Base-by-base conservation (phyloP, 495 filamentous ascomycete species). In the Stereocaulon alpinum region DNA sequence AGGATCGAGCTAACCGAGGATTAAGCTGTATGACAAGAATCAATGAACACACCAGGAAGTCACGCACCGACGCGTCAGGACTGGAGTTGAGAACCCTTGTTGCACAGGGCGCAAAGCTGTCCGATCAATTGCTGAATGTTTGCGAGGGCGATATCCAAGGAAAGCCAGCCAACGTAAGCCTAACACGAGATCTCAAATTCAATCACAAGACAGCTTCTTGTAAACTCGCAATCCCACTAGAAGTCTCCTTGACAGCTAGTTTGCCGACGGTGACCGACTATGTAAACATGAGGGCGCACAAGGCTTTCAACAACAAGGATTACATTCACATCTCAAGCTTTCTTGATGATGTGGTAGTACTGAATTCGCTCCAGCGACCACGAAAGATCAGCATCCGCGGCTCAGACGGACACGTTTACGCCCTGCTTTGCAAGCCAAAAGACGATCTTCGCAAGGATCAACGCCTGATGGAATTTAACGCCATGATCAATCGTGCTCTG, bases 401-500 rank as follows among this genome's bases (percentile, higher is more conserved):
- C 6, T 91, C 88, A 0, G 90, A 99, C 71, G 93, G 93, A 14
- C 84, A 85, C 53, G 76, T 80, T 6, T 99, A 99, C 66, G 86
- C 86, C 30, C 82, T 96, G 17, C 79, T 99, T 49, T 93, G 94
- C 76, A 99, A 99, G 66, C 93, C 93, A 6, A 97, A 97, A 70
- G 93, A 97, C 67, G 94, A 99, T 70, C 79, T 99, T 6, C 86
- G 93, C 7, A 97, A 95, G 64, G 93, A 99, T 62, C 91, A 95
- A 65, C 87, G 93, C 49, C 82, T 98, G 22, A 97, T 99, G 94
- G 94, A 97, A 68, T 99, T 97, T 78, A 96, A 96, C 68, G 83
- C 86, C 58, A 91, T 96, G 85, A 95, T 99, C 73, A 96, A 97
- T 68, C 81, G 94, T 58, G 87, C 90, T 27, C 72, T 99, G 34